Evolutionary conservation across 768 basidiomycete genomes (phyloP), one percentile per base, ranked within the genome.

Genomic region (Termitomyces sp.): DNA sequence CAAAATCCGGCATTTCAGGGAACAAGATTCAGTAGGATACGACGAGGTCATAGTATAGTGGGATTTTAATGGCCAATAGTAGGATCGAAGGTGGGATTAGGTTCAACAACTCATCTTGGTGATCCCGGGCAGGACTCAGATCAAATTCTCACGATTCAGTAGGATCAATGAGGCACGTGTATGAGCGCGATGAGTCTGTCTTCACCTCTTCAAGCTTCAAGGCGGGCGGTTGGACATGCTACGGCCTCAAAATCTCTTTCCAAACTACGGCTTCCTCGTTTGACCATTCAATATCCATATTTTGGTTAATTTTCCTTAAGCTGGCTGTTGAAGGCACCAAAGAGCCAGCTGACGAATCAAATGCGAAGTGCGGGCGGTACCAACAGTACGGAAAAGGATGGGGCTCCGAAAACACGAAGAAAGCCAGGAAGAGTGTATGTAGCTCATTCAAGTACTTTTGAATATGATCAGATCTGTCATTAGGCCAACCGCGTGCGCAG

Each of bases 401-500:
- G 54, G 33, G 59, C 46, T 35, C 48, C 53, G 4, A 73, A 70
- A 62, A 53, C 65, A 49, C 74, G 81, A 51, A 77, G 78, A 55
- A 79, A 78, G 60, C 83, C 83, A 9, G 83, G 83, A 7, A 71
- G 83, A 60, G 79, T 78, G 72, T 75, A 52, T 61, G 53, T 79
- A 16, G n/a, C 38, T 33, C 15, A 53, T 61, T 45, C n/a, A 9
- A 50, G 9, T 28, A 32, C 28, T 32, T 36, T 44, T 22, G 15
- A 36, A 11, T 20, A 52, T 52, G 42, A 22, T 38, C 48, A 28
- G 39, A 44, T 28, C n/a, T 40, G 3, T 35, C 13, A 44, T 28
- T 55, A 82, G 80, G 24, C 81, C 80, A 6, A 84, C 82, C 13
- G 76, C 79, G 16, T 84, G 82, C 65, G 79, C 79, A 18, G 81